These are phyloP conservation scores for Ophiostoma ips DNA, from an alignment of 2,329 filamentous ascomycete genomes.

Conservation along the genomic window DNA sequence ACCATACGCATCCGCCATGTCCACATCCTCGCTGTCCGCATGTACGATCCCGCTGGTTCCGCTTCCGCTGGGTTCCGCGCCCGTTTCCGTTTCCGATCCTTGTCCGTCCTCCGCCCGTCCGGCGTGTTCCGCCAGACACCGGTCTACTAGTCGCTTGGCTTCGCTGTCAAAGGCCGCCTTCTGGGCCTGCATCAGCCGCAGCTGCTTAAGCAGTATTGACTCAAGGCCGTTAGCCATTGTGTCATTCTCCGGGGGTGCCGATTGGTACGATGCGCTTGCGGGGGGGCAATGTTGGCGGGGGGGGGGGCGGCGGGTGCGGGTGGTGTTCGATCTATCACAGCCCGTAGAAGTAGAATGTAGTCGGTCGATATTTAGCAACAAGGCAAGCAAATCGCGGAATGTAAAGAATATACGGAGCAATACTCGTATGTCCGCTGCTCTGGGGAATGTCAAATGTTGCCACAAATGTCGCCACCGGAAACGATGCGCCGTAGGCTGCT, in stretches of 20 bases:
- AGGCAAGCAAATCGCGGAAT: too few species aligned
- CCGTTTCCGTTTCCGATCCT: neutral
- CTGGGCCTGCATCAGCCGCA: slow-evolving; percentile 10
- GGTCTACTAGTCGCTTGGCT: slow-evolving; percentile 2
- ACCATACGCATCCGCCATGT: slow-evolving; percentile 22
- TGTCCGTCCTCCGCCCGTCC: neutral
- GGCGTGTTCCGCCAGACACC: slow-evolving; percentile 4
- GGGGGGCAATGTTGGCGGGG: too few species aligned
- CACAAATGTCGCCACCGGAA: too few species aligned
- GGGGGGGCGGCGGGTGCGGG: too few species aligned
- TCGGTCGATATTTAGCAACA: too few species aligned
- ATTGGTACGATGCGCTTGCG: neutral
- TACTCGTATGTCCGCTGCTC: too few species aligned
- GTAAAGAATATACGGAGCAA: too few species aligned
- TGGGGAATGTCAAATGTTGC: too few species aligned
- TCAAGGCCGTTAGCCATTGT: slow-evolving; percentile 6
- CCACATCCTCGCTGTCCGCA: slow-evolving; percentile 12
- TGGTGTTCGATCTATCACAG: too few species aligned
- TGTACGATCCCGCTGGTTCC: neutral
- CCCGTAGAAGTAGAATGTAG: too few species aligned
- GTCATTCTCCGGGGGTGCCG: neutral
- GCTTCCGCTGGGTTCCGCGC: neutral
- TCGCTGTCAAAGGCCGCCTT: slow-evolving; percentile 3
- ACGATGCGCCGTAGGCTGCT: too few species aligned
- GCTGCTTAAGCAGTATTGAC: slow-evolving; percentile 5